Conservation (phyloP, 2,329 filamentous ascomycete species). For the Emericellopsis atlantica region DNA sequence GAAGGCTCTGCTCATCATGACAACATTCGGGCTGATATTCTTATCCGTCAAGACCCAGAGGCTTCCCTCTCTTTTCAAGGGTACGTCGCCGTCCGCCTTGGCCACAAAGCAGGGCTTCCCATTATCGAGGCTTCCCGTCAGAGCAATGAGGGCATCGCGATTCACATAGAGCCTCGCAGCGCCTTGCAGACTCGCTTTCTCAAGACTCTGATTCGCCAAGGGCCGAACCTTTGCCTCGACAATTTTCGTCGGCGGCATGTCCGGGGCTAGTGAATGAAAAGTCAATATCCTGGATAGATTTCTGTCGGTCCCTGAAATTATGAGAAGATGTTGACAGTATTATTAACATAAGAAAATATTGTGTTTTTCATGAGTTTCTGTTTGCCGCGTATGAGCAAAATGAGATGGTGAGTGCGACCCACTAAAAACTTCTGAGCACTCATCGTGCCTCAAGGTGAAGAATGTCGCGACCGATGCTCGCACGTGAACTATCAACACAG, state of each 20-base stretch:
- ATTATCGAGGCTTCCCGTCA: slow-evolving; percentile 28
- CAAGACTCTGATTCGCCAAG: slow-evolving; percentile 24
- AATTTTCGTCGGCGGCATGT: slow-evolving; percentile 18
- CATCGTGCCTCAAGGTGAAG: too few relatives aligned
- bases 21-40: slow-evolving; percentile 53
- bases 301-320: neutral
- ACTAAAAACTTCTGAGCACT: too few relatives aligned
- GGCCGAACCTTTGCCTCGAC: slow-evolving; percentile 28
- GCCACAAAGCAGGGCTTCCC: slow-evolving; percentile 29
- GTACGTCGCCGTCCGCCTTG: slow-evolving; percentile 9
- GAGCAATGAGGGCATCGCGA: slow-evolving; percentile 30
- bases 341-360: too few relatives aligned
- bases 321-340: neutral
- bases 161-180: slow-evolving; percentile 34
- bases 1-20: slow-evolving; percentile 62
- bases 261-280: neutral
- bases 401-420: too few relatives aligned
- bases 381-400: too few relatives aligned
- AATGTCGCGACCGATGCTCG: too few relatives aligned
- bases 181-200: slow-evolving; percentile 27
- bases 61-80: slow-evolving; percentile 28
- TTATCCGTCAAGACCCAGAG: slow-evolving; percentile 40
- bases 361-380: too few relatives aligned
- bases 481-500: too few relatives aligned
- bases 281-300: neutral